These are phyloP conservation scores for Plasmodium gaboni DNA, from an alignment of 169 alveolate genomes.

Conservation along the genomic window DNA sequence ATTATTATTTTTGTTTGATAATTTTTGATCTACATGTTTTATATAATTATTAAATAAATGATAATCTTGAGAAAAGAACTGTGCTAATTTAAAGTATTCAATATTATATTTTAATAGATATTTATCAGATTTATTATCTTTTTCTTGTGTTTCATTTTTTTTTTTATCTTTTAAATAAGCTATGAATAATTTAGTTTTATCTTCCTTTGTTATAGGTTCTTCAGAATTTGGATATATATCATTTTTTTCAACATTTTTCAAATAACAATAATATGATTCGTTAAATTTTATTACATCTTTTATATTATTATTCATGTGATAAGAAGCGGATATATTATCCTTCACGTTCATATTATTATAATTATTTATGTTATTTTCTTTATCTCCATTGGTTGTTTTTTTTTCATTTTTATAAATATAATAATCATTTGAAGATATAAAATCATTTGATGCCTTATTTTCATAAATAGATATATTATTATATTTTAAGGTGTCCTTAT, in stretches of 20 bases:
- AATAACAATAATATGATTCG: slow-evolving; percentile 30
- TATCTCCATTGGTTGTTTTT: background rate
- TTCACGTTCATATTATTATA: background rate
- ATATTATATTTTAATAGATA: slow-evolving; percentile 26
- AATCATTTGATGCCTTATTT: no score
- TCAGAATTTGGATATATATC: slow-evolving; percentile 63
- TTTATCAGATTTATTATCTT: background rate
- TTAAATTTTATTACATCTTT: slow-evolving; percentile 17
- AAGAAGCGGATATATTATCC: background rate
- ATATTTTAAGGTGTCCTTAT: no score
- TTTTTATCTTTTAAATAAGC: slow-evolving; percentile 39
- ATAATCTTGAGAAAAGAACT: slow-evolving; percentile 37
- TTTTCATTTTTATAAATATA: no score
- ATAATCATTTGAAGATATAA: no score
- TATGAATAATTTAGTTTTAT: slow-evolving; percentile 21
- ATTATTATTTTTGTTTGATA: background rate
- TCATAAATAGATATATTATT: no score
- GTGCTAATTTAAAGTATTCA: slow-evolving; percentile 54
- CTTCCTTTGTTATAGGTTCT: slow-evolving; percentile 39
- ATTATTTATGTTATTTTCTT: background rate
- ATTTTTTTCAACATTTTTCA: slow-evolving; percentile 7
- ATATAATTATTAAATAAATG: slow-evolving; percentile 27
- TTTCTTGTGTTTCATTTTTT: slow-evolving; percentile 4
- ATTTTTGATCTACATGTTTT: slow-evolving; percentile 10
- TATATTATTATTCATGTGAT: background rate